Conservation (phyloP, 768 basidiomycete species). For the Leucosporidium creatinivorum region DNA sequence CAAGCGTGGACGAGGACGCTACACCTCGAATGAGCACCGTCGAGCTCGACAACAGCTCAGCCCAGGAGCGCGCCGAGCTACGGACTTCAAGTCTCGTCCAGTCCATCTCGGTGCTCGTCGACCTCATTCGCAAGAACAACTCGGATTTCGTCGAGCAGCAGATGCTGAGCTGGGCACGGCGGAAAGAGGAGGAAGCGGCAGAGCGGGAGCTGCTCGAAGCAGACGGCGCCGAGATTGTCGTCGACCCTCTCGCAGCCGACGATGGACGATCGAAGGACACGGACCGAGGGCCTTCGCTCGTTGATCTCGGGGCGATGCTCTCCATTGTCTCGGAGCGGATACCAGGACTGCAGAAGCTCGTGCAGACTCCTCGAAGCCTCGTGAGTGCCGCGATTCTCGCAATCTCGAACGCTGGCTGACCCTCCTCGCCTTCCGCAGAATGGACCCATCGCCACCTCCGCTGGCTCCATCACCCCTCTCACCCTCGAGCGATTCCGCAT, state of each 20-base stretch:
- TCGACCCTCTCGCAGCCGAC: conserved; percentile 47
- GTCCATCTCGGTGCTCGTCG: conserved; percentile 80
- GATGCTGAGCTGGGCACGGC: conserved; percentile 35
- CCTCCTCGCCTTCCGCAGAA: neutral
- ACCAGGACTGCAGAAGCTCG: conserved; percentile 59
- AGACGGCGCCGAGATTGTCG: conserved; percentile 70
- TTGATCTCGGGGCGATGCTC: conserved; percentile 77
- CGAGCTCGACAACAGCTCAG: neutral
- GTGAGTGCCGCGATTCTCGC: conserved; percentile 47
- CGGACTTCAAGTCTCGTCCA: conserved; percentile 53
- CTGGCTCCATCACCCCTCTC: conserved; percentile 67
- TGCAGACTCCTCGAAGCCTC: conserved; percentile 66
- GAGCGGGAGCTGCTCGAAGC: conserved; percentile 63
- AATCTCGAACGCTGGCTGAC: neutral
- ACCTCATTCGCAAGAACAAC: conserved; percentile 49
- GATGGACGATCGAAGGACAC: conserved; percentile 36
- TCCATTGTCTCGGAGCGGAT: conserved; percentile 64
- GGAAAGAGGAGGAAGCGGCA: conserved; percentile 48
- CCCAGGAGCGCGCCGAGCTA: conserved; percentile 6
- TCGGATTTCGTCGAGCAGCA: conserved; percentile 96
- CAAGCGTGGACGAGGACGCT: neutral
- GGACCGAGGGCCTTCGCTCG: conserved; percentile 48
- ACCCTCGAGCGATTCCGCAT: conserved; percentile 94
- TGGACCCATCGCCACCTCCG: conserved; percentile 62
- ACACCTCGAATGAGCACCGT: neutral